These are phyloP conservation scores for Brassica nigra DNA, from an alignment of 345 rosid species.

Conservation along the genomic window DNA sequence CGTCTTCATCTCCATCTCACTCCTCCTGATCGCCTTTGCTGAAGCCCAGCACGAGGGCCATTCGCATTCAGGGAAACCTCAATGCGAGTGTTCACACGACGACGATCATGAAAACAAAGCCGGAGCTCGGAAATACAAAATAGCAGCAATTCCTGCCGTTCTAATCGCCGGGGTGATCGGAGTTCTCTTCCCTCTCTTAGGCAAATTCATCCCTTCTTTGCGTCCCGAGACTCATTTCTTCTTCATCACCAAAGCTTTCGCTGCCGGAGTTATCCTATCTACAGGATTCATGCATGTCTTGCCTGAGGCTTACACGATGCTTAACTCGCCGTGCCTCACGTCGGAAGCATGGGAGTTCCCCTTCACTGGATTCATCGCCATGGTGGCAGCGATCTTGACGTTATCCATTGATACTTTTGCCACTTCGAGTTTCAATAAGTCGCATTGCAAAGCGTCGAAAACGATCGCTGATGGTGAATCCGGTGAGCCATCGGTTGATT, in stretches of 20 bases:
- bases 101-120: conserved; percentile 29
- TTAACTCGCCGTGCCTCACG: conserved; percentile 43
- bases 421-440: conserved; percentile 44
- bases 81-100: conserved; percentile 41
- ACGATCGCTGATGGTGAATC: conserved; percentile 28
- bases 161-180: conserved; percentile 31
- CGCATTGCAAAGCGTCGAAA: conserved; percentile 36
- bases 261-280: conserved; percentile 55
- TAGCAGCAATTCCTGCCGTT: conserved; percentile 36
- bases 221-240: conserved; percentile 44
- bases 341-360: conserved; percentile 52
- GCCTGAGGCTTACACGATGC: conserved; percentile 48
- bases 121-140: conserved; percentile 38
- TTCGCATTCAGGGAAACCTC: conserved; percentile 14
- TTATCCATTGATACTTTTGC: conserved; percentile 49
- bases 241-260: conserved; percentile 52
- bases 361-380: conserved; percentile 50
- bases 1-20: conserved; percentile 22
- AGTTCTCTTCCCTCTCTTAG: conserved; percentile 37
- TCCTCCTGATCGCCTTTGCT: conserved; percentile 9
- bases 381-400: conserved; percentile 52
- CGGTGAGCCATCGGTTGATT: conserved; percentile 17
- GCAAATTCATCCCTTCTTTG: conserved; percentile 36
- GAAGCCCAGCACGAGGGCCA: conserved; percentile 26
- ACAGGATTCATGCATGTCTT: conserved; percentile 52